phyloP scores from a whole-genome alignment of 116 monocot species.

The Dioscorea cayenensis region DNA sequence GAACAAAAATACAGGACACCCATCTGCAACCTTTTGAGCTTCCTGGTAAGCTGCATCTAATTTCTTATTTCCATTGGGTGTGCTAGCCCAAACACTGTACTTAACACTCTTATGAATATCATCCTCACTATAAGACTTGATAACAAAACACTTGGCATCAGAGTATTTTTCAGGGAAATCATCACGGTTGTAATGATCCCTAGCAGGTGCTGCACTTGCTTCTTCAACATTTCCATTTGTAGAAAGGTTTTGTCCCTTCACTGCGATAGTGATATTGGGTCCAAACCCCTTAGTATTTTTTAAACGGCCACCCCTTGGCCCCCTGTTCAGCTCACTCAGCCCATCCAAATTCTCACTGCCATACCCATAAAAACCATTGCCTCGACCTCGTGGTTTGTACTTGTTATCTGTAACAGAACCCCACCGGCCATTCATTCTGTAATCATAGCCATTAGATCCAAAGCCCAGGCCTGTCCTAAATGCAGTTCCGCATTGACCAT shows the following conservation, averaged over 20 bases:
- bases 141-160: conserved; percentile 75
- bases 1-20: conserved; percentile 68
- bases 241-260: conserved; percentile 38
- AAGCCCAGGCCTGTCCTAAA: conserved; percentile 37
- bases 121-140: conserved; percentile 94
- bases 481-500: conserved; percentile 40
- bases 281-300: conserved; percentile 42
- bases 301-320: conserved; percentile 59
- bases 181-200: conserved; percentile 48
- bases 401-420: conserved; percentile 37
- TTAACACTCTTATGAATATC: conserved; percentile 94
- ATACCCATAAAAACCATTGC: conserved; percentile 56
- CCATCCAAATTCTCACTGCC: conserved; percentile 60
- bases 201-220: conserved; percentile 32
- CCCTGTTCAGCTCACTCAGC: conserved; percentile 65
- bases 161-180: conserved; percentile 49
- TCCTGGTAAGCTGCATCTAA: conserved; percentile 80
- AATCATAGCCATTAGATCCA: conserved; percentile 42
- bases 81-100: conserved; percentile 94
- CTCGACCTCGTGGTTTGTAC: conserved; percentile 47
- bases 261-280: conserved; percentile 19
- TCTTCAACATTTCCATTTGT: conserved; percentile 27
- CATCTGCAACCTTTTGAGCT: conserved; percentile 44
- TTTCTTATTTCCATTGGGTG: conserved; percentile 91
- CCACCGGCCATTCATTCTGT: conserved; percentile 39